Percentiles rank a stretch among this genome's conserved stretches.
phyloP scores from a whole-genome alignment of 345 rosid genomes.

The Eucalyptus melliodora region DNA sequence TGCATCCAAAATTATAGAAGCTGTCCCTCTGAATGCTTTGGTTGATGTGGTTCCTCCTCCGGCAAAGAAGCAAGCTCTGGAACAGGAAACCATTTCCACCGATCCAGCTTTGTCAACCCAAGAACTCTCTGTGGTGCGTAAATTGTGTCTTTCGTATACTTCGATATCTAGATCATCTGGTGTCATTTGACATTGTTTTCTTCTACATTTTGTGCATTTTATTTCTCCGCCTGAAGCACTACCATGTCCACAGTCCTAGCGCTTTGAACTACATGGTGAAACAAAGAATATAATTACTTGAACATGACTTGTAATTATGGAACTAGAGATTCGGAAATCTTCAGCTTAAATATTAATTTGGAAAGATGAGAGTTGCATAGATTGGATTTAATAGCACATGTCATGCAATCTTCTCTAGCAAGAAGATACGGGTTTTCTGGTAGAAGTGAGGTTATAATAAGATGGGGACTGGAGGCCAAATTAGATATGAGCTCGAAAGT shows the following conservation, averaged over 20 bases:
- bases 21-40: slow-evolving; percentile 33
- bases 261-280: neutral
- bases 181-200: neutral
- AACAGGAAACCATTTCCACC: slow-evolving; percentile 25
- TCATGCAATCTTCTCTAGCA: neutral
- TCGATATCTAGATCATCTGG: neutral
- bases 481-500: neutral
- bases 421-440: neutral
- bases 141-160: neutral
- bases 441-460: neutral
- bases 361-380: neutral
- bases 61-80: slow-evolving; percentile 68
- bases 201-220: neutral
- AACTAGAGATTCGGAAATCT: neutral
- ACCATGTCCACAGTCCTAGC: neutral
- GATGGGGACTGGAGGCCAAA: neutral
- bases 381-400: neutral
- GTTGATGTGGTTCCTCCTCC: slow-evolving; percentile 36
- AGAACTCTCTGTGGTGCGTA: slow-evolving; percentile 59
- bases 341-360: neutral
- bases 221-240: neutral
- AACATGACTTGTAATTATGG: neutral
- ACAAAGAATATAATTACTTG: neutral
- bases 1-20: slow-evolving; percentile 65
- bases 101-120: slow-evolving; percentile 6